These are phyloP conservation scores for Cryptococcus deneoformans DNA, from an alignment of 1,284 basidiomycete species.

Conservation along the genomic window DNA sequence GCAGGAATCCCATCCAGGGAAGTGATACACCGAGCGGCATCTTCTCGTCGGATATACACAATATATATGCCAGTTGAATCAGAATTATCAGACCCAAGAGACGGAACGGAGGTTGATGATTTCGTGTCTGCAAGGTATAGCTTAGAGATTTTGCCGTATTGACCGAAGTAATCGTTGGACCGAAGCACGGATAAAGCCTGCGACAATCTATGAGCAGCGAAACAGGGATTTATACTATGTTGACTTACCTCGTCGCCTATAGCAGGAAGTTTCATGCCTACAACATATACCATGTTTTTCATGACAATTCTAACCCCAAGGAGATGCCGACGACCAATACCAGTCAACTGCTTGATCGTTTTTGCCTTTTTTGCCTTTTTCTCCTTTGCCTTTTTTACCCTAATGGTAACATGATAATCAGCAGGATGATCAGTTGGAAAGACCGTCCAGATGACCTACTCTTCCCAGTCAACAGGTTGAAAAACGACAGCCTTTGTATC, in stretches of 20 bases:
- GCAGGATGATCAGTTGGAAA: background rate
- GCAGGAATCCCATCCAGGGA: constrained; percentile 89
- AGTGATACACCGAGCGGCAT: constrained; percentile 88
- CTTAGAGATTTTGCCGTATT: constrained; percentile 97
- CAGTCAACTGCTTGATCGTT: constrained; percentile 92
- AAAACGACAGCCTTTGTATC: constrained; percentile 92
- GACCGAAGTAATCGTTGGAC: constrained; percentile 96
- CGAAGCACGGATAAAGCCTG: constrained; percentile 91
- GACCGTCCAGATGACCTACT: constrained; percentile 59
- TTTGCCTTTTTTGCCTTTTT: constrained; percentile 96
- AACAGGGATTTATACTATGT: background rate
- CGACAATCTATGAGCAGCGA: background rate
- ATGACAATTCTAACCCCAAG: constrained; percentile 95
- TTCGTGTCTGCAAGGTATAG: constrained; percentile 84
- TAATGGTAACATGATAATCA: constrained; percentile 42
- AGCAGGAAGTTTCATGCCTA: constrained; percentile 78
- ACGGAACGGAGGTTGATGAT: constrained; percentile 46
- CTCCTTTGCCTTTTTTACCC: constrained; percentile 91
- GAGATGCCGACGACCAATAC: constrained; percentile 79
- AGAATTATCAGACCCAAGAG: constrained; percentile 49
- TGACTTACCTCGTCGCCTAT: constrained; percentile 72
- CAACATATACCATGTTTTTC: constrained; percentile 94
- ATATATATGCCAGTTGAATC: constrained; percentile 79
- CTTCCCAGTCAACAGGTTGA: constrained; percentile 91
- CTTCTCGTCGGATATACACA: constrained; percentile 91